Conservation (phyloP, 306 rosid species). For the Pueraria montana region DNA sequence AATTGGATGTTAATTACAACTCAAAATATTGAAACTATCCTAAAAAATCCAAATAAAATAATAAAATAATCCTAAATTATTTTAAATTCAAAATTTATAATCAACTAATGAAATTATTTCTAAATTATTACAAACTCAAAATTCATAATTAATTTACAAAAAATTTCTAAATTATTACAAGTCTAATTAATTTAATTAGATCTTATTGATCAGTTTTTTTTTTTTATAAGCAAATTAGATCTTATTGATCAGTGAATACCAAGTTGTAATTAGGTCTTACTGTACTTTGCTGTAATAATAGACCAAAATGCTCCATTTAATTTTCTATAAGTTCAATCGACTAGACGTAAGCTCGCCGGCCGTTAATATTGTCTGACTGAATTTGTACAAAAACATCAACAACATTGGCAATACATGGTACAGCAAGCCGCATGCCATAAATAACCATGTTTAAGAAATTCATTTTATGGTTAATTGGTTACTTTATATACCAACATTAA, state of each 20-base stretch:
- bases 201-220: not conserved
- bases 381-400: not conserved
- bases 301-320: not conserved
- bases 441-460: slow-evolving; percentile 7
- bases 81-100: not conserved
- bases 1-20: no score
- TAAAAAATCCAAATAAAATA: no score
- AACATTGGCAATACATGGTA: not conserved
- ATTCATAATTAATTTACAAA: not conserved
- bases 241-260: not conserved
- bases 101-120: not conserved
- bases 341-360: not conserved
- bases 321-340: not conserved
- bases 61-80: no score
- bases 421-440: not conserved
- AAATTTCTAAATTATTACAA: not conserved
- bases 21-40: no score
- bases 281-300: not conserved
- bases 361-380: not conserved
- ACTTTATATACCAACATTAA: not conserved
- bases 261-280: not conserved
- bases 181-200: not conserved
- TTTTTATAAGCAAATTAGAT: no score
- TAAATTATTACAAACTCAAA: not conserved
- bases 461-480: not conserved